phyloP scores from a whole-genome alignment of 768 basidiomycete genomes.

The Rickenella mellea region DNA sequence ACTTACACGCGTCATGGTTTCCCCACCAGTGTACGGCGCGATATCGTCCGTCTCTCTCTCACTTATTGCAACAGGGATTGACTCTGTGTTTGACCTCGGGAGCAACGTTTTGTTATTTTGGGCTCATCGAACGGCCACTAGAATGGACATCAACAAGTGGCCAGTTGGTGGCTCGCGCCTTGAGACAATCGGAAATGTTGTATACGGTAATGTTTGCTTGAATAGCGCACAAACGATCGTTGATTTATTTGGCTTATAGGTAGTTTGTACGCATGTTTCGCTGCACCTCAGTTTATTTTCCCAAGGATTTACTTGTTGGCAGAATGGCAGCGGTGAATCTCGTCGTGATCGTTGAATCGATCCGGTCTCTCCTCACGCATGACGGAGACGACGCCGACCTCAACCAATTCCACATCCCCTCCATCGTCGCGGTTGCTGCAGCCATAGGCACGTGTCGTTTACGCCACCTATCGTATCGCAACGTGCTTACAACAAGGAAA shows the following conservation, averaged over 20 bases:
- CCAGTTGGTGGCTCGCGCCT: constrained; percentile 86
- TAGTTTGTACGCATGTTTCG: constrained; percentile 27
- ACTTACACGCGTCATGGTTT: neutral
- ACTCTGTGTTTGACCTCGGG: constrained; percentile 77
- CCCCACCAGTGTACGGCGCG: constrained; percentile 76
- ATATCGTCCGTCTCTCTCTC: constrained; percentile 77
- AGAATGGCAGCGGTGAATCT: constrained; percentile 92
- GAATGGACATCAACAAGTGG: constrained; percentile 78
- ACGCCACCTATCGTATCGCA: too few species aligned
- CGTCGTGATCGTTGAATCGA: constrained; percentile 82
- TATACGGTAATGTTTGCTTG: constrained; percentile 48
- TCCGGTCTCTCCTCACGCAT: constrained; percentile 58
- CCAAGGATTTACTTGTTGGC: constrained; percentile 1
- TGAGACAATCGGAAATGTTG: constrained; percentile 82
- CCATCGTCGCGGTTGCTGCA: constrained; percentile 72
- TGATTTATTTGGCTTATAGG: constrained; percentile 27
- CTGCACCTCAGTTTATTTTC: neutral
- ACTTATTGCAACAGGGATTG: constrained; percentile 82
- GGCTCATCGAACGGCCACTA: constrained; percentile 64
- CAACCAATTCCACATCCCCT: constrained; percentile 65
- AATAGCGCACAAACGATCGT: neutral
- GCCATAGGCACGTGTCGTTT: constrained; percentile 68
- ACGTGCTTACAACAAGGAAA: too few species aligned
- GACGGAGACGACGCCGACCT: constrained; percentile 38
- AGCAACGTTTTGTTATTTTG: constrained; percentile 76